Conservation (phyloP, 768 basidiomycete genomes). For the Phaeotremella fagi region DNA sequence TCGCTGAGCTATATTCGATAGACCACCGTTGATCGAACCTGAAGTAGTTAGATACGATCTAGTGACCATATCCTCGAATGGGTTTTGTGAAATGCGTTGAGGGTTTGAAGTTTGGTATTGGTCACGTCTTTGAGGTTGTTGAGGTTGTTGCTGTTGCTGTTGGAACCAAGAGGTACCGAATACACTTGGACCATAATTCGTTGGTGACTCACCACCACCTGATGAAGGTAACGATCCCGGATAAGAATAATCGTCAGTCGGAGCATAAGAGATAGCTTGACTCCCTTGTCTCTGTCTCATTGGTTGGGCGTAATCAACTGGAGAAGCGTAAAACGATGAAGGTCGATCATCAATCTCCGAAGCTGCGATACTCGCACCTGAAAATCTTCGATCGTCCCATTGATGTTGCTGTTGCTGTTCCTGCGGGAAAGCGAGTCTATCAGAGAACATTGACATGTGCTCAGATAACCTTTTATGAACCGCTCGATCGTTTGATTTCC, state of each 20-base stretch:
- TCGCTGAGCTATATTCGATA: conserved; percentile 19
- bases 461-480: conserved; percentile 72
- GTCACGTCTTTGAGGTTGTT: conserved; percentile 2
- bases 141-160: conserved; percentile 18
- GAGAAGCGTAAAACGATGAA: conserved; percentile 46
- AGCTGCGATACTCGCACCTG: conserved; percentile 35
- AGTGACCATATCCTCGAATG: conserved; percentile 45
- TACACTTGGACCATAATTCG: conserved; percentile 18
- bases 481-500: conserved; percentile 59
- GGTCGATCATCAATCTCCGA: conserved; percentile 46
- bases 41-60: conserved; percentile 35
- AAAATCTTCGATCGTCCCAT: conserved; percentile 15
- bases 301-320: conserved; percentile 39
- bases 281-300: conserved; percentile 18
- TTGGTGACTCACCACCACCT: conserved; percentile 10
- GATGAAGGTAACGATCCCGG: not conserved
- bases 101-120: conserved; percentile 6
- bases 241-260: not conserved
- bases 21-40: conserved; percentile 2
- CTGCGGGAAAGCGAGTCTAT: conserved; percentile 13
- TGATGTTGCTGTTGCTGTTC: conserved; percentile 1
- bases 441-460: conserved; percentile 45
- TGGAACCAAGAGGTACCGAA: conserved; percentile 38
- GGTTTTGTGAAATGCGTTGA: conserved; percentile 36
- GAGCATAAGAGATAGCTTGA: not conserved